Evolutionary conservation across 2,329 filamentous ascomycete genomes (phyloP), one percentile per base, ranked within the genome.

Genomic region (Stagonosporopsis cucurbitacearum): DNA sequence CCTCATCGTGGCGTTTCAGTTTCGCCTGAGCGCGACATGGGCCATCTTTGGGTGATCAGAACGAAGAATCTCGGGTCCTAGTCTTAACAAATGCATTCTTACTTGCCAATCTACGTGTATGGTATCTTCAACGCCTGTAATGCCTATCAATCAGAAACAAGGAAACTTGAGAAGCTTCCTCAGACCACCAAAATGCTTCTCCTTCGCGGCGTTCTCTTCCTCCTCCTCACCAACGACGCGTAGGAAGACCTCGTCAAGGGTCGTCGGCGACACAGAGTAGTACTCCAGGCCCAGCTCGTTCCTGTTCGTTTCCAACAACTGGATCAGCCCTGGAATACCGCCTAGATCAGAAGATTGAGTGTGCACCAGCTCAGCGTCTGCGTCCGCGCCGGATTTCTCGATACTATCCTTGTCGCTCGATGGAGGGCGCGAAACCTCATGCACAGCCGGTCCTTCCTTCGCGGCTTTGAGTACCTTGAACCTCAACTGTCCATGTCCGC

Each of bases 221-320:
- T 87, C 81, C 72, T 96, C 89, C 74, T 87, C 84, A 1, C 88
- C 88, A 0, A 96, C 92, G 70, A 97, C 95, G 23, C 84, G 84
- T 72, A 97, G 76, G 75, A 97, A 97, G 0, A 97, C 92, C 75
- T 96, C 91, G 71, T 97, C 93, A 37, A 97, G 78, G 15, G 91
- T 96, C 17, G 92, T 95, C 22, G 91, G 91, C 54, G 86, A 90
- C 62, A 96, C 91, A 45, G 89, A 92, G 75, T 94, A 97, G 74
- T 96, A 91, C 71, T 91, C 88, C 43, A 96, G 83, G 0, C 90
- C 90, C 25, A 96, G 75, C 4, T 77, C 75, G 19, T 85, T 79
- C 67, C 88, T 90, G 59, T 88, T 81, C 63, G 86, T 84, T 75
- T 97, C 93, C 1, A 96, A 79, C 36, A 88, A 69, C 13, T 88